phyloP scores from a whole-genome alignment of 345 rosid genomes.

The Microthlaspi erraticum region DNA sequence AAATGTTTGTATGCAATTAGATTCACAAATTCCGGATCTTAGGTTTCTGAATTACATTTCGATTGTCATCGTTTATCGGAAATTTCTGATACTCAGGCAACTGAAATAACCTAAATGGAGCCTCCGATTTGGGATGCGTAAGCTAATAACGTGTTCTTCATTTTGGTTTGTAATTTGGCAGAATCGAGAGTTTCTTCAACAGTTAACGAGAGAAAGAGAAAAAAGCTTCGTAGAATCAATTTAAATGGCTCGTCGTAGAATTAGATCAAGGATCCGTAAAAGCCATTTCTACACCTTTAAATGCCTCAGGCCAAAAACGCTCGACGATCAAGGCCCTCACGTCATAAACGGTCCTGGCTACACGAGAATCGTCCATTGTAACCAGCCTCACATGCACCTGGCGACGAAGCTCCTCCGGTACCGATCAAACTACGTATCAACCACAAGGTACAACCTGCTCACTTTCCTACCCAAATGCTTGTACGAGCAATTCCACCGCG shows the following conservation, averaged over 20 bases:
- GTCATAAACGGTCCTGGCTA: constrained; percentile 38
- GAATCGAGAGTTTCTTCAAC: constrained; percentile 10
- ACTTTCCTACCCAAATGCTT: constrained; percentile 73
- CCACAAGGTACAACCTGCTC: constrained; percentile 60
- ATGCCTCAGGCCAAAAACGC: constrained; percentile 43
- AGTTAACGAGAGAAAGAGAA: constrained; percentile 15
- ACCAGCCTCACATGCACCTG: constrained; percentile 54
- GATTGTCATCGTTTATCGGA: not conserved
- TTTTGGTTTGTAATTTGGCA: constrained; percentile 11
- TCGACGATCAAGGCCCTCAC: constrained; percentile 43
- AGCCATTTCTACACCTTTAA: constrained; percentile 83
- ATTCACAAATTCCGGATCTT: constrained; percentile 2
- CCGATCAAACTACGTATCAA: constrained; percentile 58
- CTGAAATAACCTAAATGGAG: not conserved
- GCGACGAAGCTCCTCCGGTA: constrained; percentile 53
- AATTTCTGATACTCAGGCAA: not conserved
- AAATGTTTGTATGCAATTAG: not conserved
- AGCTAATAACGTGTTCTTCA: not conserved
- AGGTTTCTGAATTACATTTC: not conserved
- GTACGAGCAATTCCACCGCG: constrained; percentile 83
- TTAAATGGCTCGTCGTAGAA: constrained; percentile 75
- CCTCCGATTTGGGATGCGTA: not conserved
- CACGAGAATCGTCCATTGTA: constrained; percentile 51
- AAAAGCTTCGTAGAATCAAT: not conserved
- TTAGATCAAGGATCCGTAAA: constrained; percentile 68